A percentile compares a stretch with the other conserved stretches of the same genome.
These are phyloP conservation scores for Cytospora mali DNA, from an alignment of 2,329 filamentous ascomycete genomes.

Conservation along the genomic window DNA sequence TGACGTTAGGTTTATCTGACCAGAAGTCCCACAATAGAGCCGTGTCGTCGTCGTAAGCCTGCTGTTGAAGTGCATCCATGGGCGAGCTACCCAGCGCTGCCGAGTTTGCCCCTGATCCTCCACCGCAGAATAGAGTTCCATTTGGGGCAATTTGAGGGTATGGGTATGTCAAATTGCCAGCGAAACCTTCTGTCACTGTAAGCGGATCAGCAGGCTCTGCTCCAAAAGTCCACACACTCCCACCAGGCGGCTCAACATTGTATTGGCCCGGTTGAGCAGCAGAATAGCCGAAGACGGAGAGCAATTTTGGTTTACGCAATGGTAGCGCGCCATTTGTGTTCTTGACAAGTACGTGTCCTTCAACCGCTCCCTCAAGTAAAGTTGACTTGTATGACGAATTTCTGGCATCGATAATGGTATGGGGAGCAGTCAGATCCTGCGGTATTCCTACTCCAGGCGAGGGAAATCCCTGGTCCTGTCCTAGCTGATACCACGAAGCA, in stretches of 20 bases:
- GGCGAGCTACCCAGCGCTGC: conserved; percentile 51
- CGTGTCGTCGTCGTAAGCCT: conserved; percentile 57
- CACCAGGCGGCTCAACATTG: conserved; percentile 37
- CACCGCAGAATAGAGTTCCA: conserved; percentile 49
- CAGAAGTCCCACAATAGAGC: conserved; percentile 62
- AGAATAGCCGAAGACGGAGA: conserved; percentile 67
- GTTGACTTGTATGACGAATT: conserved; percentile 47
- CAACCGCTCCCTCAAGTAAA: conserved; percentile 59
- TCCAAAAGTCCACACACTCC: conserved; percentile 45
- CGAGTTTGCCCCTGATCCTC: conserved; percentile 46
- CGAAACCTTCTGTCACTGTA: conserved; percentile 38
- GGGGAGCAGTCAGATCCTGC: conserved; percentile 49
- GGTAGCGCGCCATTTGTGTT: conserved; percentile 60
- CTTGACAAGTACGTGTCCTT: conserved; percentile 67
- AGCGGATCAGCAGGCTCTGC: conserved; percentile 41
- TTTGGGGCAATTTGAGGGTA: conserved; percentile 41
- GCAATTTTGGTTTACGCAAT: conserved; percentile 49
- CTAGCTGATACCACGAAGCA: conserved; percentile 59
- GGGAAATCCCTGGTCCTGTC: conserved; percentile 52
- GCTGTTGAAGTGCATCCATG: conserved; percentile 56
- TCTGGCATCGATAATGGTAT: conserved; percentile 56
- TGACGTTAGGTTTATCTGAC: conserved; percentile 50
- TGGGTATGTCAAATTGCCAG: conserved; percentile 29
- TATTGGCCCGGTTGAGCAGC: conserved; percentile 50
- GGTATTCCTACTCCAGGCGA: conserved; percentile 56